These are phyloP conservation scores for Jaminaea rosea DNA, from an alignment of 1,284 basidiomycete genomes.

Conservation along the genomic window DNA sequence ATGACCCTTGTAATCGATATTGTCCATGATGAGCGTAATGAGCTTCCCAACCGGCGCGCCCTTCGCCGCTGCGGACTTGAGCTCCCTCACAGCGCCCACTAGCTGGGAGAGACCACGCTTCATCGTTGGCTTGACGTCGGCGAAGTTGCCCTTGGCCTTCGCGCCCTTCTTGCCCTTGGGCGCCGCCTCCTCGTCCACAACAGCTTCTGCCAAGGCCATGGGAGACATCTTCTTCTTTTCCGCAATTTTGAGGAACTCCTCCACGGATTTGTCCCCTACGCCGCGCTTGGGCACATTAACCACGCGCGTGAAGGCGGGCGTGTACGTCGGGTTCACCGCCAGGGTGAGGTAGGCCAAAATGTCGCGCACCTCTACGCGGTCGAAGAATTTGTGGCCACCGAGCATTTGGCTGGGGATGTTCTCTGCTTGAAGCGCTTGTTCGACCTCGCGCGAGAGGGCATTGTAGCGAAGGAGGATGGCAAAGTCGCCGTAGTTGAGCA, in stretches of 20 bases:
- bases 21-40: constrained; percentile 57
- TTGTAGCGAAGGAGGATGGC: constrained; percentile 65
- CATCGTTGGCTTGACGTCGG: constrained; percentile 60
- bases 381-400: constrained; percentile 78
- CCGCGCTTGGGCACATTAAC: constrained; percentile 67
- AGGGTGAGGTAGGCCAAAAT: constrained; percentile 65
- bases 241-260: constrained; percentile 57
- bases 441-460: constrained; percentile 68
- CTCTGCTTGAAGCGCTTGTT: constrained; percentile 66
- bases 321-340: constrained; percentile 69
- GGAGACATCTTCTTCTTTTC: constrained; percentile 55
- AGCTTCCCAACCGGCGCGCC: constrained; percentile 60
- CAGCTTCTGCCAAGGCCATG: constrained; percentile 52
- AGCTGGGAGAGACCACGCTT: constrained; percentile 60
- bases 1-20: constrained; percentile 62
- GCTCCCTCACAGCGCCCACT: constrained; percentile 55
- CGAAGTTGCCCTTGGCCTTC: not conserved
- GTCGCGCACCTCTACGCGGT: constrained; percentile 69
- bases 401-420: constrained; percentile 66
- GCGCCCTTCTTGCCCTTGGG: not conserved
- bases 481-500: constrained; percentile 61
- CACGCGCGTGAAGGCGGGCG: constrained; percentile 62
- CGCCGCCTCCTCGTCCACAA: not conserved
- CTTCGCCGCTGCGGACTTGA: constrained; percentile 57
- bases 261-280: constrained; percentile 72